Evolutionary conservation across 2,329 filamentous ascomycete genomes (phyloP), one percentile per base, ranked within the genome.

Genomic region (Pyrenophora graminea): DNA sequence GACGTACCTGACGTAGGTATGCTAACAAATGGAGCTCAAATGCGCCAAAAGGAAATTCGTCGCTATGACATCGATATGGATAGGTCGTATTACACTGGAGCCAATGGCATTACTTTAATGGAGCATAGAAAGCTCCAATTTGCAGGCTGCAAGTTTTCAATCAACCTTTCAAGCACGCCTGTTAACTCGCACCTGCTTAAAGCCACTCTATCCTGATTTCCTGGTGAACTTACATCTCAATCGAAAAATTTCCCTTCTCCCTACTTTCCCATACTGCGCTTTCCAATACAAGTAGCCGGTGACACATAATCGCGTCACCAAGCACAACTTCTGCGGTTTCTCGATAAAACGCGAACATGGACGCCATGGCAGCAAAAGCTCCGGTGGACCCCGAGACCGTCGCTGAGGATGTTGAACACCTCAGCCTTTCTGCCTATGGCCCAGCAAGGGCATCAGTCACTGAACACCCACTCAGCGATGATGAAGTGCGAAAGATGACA

Each of bases 401-500:
- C 18, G 54, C 53, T 21, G 62, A 69, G 38, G 63, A 69, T 55
- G 56, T 71, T 42, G 62, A 67, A 6, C 46, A 67, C 7, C 45
- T 70, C 37, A 71, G 66, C 49, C 52, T 89, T 67, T 83, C 81
- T 62, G 78, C 86, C 6, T 90, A 82, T 66, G 87, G 87, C 61
- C 71, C 76, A 45, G 86, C 87, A 64, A 82, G 86, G 45, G 85
- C 86, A 21, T 89, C 86, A 1, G 67, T 89, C 61, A 76, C 81
- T 8, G 67, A 70, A 82, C 80, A 62, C 54, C 86, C 87, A 9
- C 80, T 91, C 47, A 83, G 79, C 53, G 67, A 81, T 15, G 85
- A 89, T 38, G 87, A 91, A 56, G 71, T 91, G 51, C 79, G 81
- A 57, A 84, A 87, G 70, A 86, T 85, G 72, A 85, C 86, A 66